Percentiles rank a stretch among this genome's conserved stretches.
These are phyloP conservation scores for Schizophyllum commune DNA, from an alignment of 1,284 basidiomycete species.

Conservation along the genomic window DNA sequence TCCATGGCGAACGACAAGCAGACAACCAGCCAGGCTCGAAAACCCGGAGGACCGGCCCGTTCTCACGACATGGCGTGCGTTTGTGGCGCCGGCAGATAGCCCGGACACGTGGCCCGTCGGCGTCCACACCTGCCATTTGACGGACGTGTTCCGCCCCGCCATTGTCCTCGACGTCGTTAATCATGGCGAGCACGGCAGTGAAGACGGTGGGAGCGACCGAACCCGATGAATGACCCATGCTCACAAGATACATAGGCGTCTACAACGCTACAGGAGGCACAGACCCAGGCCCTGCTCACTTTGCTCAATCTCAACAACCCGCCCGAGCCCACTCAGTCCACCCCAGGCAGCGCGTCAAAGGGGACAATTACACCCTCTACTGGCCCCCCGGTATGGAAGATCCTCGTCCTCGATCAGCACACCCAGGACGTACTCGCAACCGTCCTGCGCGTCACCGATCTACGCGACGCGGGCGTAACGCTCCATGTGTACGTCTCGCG, in stretches of 20 bases:
- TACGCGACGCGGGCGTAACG: slow-evolving; percentile 94
- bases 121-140: too few species aligned
- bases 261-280: slow-evolving; percentile 68
- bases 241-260: too few species aligned
- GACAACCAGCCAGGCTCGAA: too few species aligned
- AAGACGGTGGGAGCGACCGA: slow-evolving; percentile 41
- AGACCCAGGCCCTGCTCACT: slow-evolving; percentile 64
- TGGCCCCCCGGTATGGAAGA: slow-evolving; percentile 93
- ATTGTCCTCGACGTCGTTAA: too few species aligned
- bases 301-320: slow-evolving; percentile 56
- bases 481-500: slow-evolving; percentile 77
- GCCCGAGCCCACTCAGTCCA: slow-evolving; percentile 28
- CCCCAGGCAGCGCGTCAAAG: slow-evolving; percentile 22
- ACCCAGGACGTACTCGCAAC: slow-evolving; percentile 97
- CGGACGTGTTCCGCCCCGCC: too few species aligned
- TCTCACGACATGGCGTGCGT: too few species aligned
- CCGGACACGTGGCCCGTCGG: too few species aligned
- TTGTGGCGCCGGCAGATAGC: too few species aligned
- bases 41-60: too few species aligned
- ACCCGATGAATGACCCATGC: too few species aligned
- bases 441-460: slow-evolving; percentile 90
- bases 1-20: too few species aligned
- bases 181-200: slow-evolving; percentile 47
- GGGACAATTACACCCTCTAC: slow-evolving; percentile 33
- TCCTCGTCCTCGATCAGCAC: slow-evolving; percentile 89